Evolutionary conservation across 2,329 filamentous ascomycete species (phyloP).

Genomic region (Phialocephala subalpina): DNA sequence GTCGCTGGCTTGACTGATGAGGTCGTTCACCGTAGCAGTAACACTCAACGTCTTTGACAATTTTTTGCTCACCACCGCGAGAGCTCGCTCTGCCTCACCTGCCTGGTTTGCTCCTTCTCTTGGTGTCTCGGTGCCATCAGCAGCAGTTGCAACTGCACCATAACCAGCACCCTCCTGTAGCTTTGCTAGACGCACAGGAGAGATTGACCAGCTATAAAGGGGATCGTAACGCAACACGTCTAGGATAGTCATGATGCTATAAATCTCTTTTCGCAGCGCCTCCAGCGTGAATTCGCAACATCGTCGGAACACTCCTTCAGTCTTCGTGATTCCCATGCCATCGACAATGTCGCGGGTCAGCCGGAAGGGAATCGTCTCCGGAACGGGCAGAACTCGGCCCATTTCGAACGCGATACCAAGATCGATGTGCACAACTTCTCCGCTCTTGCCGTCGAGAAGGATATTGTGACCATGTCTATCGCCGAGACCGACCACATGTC

Average conservation of each 20-base stretch:
- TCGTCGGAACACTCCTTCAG: slow-evolving; percentile 95
- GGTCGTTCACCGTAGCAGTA: slow-evolving; percentile 92
- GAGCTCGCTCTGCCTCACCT: slow-evolving; percentile 87
- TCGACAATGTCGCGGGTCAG: slow-evolving; percentile 95
- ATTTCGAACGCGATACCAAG: slow-evolving; percentile 97
- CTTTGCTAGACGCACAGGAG: slow-evolving; percentile 70
- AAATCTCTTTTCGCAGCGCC: slow-evolving; percentile 91
- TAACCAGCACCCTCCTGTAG: slow-evolving; percentile 63
- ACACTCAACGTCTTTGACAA: slow-evolving; percentile 93
- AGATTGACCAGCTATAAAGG: slow-evolving; percentile 93
- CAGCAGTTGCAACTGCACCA: slow-evolving; percentile 47
- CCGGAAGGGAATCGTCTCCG: slow-evolving; percentile 94
- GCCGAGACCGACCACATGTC: slow-evolving; percentile 89
- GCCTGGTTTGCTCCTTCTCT: slow-evolving; percentile 62
- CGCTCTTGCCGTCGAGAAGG: slow-evolving; percentile 85
- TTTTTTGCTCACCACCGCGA: slow-evolving; percentile 96
- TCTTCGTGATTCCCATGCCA: slow-evolving; percentile 94
- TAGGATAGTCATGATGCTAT: slow-evolving; percentile 98
- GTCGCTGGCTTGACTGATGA: slow-evolving; percentile 96
- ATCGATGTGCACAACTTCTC: slow-evolving; percentile 97
- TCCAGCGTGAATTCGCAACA: slow-evolving; percentile 98
- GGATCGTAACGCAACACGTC: slow-evolving; percentile 99
- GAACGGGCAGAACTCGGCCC: slow-evolving; percentile 91
- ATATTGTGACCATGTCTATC: slow-evolving; percentile 98
- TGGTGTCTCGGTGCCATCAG: slow-evolving; percentile 39